Conservation (phyloP, 805 yeast genomes). For the Maudiozyma turicensis region DNA sequence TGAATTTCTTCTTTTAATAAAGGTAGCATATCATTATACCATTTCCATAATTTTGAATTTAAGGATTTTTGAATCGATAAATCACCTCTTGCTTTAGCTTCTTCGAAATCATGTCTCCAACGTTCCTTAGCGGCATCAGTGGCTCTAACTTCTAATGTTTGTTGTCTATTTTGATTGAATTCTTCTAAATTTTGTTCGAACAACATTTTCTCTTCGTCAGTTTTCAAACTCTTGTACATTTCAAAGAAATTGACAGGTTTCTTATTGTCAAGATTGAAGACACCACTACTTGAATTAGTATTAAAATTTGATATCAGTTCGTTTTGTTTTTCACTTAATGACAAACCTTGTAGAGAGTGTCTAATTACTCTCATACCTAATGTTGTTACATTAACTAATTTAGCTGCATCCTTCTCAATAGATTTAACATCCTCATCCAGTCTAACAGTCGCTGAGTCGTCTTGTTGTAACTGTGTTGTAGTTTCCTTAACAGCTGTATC, state of each 20-base stretch:
- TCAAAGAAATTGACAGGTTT: slow-evolving; percentile 51
- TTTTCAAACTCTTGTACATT: slow-evolving; percentile 45
- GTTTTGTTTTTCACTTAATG: slow-evolving; percentile 23
- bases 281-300: slow-evolving; percentile 31
- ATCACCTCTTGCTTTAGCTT: slow-evolving; percentile 49
- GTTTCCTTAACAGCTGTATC: background rate
- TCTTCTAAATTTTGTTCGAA: slow-evolving; percentile 62
- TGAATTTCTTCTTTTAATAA: slow-evolving; percentile 56
- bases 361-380: slow-evolving; percentile 72
- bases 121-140: slow-evolving; percentile 77
- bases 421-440: slow-evolving; percentile 29
- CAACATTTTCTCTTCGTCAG: slow-evolving; percentile 36
- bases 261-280: slow-evolving; percentile 18
- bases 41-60: slow-evolving; percentile 69
- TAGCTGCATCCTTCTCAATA: slow-evolving; percentile 45
- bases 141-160: slow-evolving; percentile 61
- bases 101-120: slow-evolving; percentile 80
- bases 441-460: slow-evolving; percentile 5
- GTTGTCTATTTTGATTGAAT: slow-evolving; percentile 69
- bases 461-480: background rate
- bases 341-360: slow-evolving; percentile 53
- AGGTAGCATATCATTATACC: slow-evolving; percentile 73
- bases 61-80: slow-evolving; percentile 46
- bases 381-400: slow-evolving; percentile 59
- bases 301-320: slow-evolving; percentile 27